Evolutionary conservation across 2,329 filamentous ascomycete genomes (phyloP).

Genomic region (Scopulariopsis brevicaulis): DNA sequence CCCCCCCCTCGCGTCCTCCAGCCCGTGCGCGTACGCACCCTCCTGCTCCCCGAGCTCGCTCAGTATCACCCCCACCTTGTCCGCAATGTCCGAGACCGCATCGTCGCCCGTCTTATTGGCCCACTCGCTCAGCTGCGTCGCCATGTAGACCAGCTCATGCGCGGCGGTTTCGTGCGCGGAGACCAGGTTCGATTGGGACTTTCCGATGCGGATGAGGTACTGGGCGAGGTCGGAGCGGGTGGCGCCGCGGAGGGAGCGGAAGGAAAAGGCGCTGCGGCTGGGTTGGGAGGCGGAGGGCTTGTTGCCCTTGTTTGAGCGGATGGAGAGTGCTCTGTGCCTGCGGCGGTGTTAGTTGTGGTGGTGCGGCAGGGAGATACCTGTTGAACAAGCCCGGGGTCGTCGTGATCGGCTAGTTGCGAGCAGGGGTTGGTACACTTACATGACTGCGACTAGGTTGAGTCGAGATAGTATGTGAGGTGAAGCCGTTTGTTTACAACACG

Average conservation of each 20-base stretch:
- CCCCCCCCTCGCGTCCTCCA: constrained; percentile 73
- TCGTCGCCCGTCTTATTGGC: constrained; percentile 86
- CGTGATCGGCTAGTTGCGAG: neutral
- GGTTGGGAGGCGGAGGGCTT: constrained; percentile 25
- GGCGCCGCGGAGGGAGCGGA: constrained; percentile 75
- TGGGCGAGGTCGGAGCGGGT: constrained; percentile 82
- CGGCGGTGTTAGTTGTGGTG: neutral
- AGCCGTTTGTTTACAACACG: neutral
- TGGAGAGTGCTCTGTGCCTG: constrained; percentile 65
- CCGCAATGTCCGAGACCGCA: constrained; percentile 75
- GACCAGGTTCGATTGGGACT: constrained; percentile 85
- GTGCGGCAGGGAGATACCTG: neutral
- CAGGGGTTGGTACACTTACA: neutral
- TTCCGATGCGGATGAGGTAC: constrained; percentile 85
- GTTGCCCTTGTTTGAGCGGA: constrained; percentile 51
- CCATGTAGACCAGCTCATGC: constrained; percentile 74
- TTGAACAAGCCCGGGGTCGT: too few species aligned
- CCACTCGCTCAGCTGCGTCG: constrained; percentile 90
- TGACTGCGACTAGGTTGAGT: neutral
- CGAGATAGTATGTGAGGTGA: neutral
- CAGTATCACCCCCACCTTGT: constrained; percentile 89
- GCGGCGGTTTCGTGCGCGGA: constrained; percentile 73
- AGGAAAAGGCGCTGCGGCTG: constrained; percentile 63
- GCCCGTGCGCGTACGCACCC: constrained; percentile 70
- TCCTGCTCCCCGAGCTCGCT: constrained; percentile 93